Evolutionary conservation across 768 basidiomycete genomes (phyloP).

Genomic region (Boletus sensibilis): DNA sequence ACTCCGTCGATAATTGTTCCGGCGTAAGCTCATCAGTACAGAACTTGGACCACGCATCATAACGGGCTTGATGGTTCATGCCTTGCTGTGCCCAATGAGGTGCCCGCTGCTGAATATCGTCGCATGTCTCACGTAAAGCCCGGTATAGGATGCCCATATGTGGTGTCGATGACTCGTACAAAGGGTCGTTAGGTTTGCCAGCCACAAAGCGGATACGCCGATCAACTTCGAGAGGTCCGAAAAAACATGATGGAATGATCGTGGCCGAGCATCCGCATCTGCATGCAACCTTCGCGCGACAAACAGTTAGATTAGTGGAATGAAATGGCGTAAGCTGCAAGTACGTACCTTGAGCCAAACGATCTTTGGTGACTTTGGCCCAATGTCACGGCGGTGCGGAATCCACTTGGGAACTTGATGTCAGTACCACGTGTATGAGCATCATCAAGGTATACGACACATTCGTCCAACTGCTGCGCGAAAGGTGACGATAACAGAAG

Average conservation of each 20-base stretch:
- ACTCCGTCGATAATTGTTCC: constrained; percentile 18
- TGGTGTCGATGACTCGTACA: constrained; percentile 11
- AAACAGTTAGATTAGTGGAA: not conserved
- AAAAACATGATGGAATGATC: constrained; percentile 50
- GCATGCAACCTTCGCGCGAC: constrained; percentile 47
- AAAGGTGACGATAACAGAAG: constrained; percentile 34
- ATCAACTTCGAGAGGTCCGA: constrained; percentile 48
- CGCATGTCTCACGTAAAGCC: constrained; percentile 46
- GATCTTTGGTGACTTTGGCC: constrained; percentile 40
- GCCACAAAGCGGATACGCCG: constrained; percentile 34
- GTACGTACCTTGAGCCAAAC: constrained; percentile 34
- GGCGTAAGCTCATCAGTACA: not conserved
- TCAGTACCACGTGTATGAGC: constrained; percentile 42
- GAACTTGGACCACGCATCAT: constrained; percentile 23
- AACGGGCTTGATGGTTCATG: constrained; percentile 33
- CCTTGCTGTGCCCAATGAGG: constrained; percentile 49
- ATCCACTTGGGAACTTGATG: constrained; percentile 35
- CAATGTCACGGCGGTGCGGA: constrained; percentile 39
- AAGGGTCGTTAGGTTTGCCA: not conserved
- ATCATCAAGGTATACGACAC: constrained; percentile 40
- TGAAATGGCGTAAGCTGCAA: too few relatives aligned
- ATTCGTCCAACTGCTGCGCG: constrained; percentile 34
- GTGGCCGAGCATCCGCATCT: constrained; percentile 50
- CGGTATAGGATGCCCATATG: constrained; percentile 44
- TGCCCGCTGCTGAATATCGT: constrained; percentile 37